Percentiles rank a stretch among this genome's conserved stretches.
These are phyloP conservation scores for Euphorbia pulcherrima DNA, from an alignment of 345 rosid genomes.

Conservation along the genomic window DNA sequence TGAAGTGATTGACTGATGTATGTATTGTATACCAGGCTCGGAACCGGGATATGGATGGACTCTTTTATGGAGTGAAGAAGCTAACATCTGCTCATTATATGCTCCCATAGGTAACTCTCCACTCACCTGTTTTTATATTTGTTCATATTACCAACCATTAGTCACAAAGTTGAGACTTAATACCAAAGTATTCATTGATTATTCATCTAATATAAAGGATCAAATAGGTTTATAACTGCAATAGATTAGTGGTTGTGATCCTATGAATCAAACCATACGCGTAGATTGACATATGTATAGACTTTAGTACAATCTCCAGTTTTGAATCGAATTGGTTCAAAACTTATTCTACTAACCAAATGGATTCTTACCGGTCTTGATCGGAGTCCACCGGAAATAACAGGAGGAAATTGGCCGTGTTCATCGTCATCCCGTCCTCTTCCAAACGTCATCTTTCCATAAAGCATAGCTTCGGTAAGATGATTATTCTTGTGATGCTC, in stretches of 20 bases:
- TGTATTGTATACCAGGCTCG: slow-evolving; percentile 55
- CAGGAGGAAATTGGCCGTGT: slow-evolving; percentile 57
- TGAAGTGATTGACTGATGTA: not conserved
- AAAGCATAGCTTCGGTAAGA: slow-evolving; percentile 79
- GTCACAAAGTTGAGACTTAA: too few species aligned
- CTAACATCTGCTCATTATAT: slow-evolving; percentile 55
- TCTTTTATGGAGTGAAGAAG: slow-evolving; percentile 72
- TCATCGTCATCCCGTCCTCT: slow-evolving; percentile 95
- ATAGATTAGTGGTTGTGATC: too few species aligned
- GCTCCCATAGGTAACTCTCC: slow-evolving; percentile 82
- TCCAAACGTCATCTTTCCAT: slow-evolving; percentile 95
- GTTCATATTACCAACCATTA: not conserved
- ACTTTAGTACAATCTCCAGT: too few species aligned
- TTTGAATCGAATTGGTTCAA: too few species aligned
- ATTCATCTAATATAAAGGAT: too few species aligned
- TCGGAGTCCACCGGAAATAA: slow-evolving; percentile 51
- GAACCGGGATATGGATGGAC: slow-evolving; percentile 84
- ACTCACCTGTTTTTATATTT: slow-evolving; percentile 50
- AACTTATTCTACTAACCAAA: not conserved
- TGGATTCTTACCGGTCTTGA: slow-evolving; percentile 56
- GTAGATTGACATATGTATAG: too few species aligned
- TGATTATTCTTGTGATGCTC: slow-evolving; percentile 60
- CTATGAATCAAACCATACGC: too few species aligned
- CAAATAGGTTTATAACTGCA: too few species aligned
- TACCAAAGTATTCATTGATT: too few species aligned